These are phyloP conservation scores for Rostrohypoxylon terebratum DNA, from an alignment of 495 filamentous ascomycete genomes.

Conservation along the genomic window DNA sequence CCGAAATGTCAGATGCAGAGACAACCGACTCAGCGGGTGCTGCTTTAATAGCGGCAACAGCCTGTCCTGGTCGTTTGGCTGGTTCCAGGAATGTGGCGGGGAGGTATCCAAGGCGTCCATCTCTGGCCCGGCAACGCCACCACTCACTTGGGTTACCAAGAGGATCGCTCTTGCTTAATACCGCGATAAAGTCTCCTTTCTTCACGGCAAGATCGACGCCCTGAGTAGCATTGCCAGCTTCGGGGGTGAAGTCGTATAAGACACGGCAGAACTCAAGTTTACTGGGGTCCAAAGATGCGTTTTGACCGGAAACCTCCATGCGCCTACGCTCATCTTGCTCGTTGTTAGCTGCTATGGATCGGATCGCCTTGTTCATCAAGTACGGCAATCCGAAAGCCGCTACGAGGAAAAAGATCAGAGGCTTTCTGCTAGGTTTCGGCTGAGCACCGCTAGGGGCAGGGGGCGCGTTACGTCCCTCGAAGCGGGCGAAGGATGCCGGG, in stretches of 20 bases:
- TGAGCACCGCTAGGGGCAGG: conserved; percentile 52
- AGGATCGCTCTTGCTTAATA: conserved; percentile 92
- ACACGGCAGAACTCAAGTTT: conserved; percentile 96
- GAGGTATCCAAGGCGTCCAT: conserved; percentile 90
- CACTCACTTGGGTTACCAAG: conserved; percentile 92
- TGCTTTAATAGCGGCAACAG: conserved; percentile 66
- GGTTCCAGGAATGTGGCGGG: conserved; percentile 89
- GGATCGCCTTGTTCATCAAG: conserved; percentile 94
- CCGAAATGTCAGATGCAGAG: conserved; percentile 58
- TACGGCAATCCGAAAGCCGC: conserved; percentile 96
- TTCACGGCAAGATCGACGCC: conserved; percentile 91
- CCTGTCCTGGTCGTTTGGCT: conserved; percentile 69
- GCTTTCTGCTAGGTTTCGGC: conserved; percentile 87
- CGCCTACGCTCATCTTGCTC: conserved; percentile 79
- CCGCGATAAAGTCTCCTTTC: conserved; percentile 95
- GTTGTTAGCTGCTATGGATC: conserved; percentile 81
- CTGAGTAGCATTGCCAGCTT: conserved; percentile 68
- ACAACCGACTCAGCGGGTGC: conserved; percentile 61
- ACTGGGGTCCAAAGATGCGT: conserved; percentile 76
- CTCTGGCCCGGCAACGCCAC: conserved; percentile 96
- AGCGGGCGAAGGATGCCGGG: conserved; percentile 87
- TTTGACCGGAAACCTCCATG: conserved; percentile 60
- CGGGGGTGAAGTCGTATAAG: conserved; percentile 91
- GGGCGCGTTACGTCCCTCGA: conserved; percentile 70
- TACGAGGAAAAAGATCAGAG: conserved; percentile 93